phyloP scores from a whole-genome alignment of 306 rosid genomes.

The Acmispon strigosus region DNA sequence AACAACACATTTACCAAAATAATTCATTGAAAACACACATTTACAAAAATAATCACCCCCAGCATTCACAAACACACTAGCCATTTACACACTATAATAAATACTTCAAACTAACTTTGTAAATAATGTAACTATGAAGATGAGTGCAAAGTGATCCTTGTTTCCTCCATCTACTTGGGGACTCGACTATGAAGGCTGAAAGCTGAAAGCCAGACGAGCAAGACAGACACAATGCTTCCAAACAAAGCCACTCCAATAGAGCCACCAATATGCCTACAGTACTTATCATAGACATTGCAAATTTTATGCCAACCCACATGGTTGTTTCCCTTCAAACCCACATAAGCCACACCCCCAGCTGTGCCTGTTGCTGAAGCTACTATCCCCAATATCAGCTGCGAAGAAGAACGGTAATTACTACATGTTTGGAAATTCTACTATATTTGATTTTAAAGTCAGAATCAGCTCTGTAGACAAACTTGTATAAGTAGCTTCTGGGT shows the following conservation, averaged over 20 bases:
- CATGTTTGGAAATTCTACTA: no score
- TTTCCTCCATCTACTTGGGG: slow-evolving; percentile 40
- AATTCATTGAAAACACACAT: background rate
- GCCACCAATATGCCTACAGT: slow-evolving; percentile 50
- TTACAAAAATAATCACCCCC: slow-evolving; percentile 9
- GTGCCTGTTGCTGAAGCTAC: slow-evolving; percentile 77
- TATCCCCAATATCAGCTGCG: slow-evolving; percentile 76
- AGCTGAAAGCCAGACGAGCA: slow-evolving; percentile 68
- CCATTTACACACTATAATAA: slow-evolving; percentile 8
- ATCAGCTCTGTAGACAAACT: no score
- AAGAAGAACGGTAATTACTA: background rate
- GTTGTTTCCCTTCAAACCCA: slow-evolving; percentile 65
- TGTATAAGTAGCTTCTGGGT: no score
- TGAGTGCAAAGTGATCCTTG: background rate
- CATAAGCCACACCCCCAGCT: slow-evolving; percentile 61
- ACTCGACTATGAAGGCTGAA: slow-evolving; percentile 38
- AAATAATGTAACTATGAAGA: slow-evolving; percentile 3
- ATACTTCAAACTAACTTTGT: background rate
- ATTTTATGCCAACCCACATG: slow-evolving; percentile 59
- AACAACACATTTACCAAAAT: slow-evolving; percentile 12
- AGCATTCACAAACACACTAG: slow-evolving; percentile 5
- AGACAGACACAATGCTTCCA: slow-evolving; percentile 44
- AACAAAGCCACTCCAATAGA: slow-evolving; percentile 51
- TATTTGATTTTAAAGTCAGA: no score
- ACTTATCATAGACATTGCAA: slow-evolving; percentile 54